Base-by-base conservation (phyloP, 345 rosid species). In the Alliaria petiolata region DNA sequence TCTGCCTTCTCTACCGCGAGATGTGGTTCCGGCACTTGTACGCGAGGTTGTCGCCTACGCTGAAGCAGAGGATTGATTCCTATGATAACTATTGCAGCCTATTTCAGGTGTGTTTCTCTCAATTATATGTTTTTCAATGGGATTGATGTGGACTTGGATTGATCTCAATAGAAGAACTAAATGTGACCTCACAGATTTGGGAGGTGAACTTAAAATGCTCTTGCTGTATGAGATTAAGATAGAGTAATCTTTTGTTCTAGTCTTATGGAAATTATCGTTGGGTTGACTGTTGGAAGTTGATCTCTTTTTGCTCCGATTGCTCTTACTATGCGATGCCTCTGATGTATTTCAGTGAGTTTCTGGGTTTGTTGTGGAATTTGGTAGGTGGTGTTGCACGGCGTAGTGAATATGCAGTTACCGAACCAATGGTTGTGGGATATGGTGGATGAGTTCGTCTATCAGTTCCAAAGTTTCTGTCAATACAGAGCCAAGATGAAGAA, bases 371-470 rank as follows among this genome's bases (percentile, higher is more conserved):
- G 42, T n/a, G n/a, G n/a, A n/a, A n/a, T n/a, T n/a, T n/a, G n/a
- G n/a, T 65, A 88, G 95, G 99, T 95, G 43, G 96, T 92, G 69
- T 75, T 95, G 93, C 97, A 87, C 40, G 97, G 96, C 8, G 93
- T 87, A 47, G 97, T 95, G 78, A 95, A 87, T 76, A 95, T 91
- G 98, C 98, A 95, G 59, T 53, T 95, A 69, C 99, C 99, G 1
- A 95, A 91, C 60, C 99, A 95, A 82, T 95, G 99, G 98, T 61
- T 95, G 81, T 95, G 99, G 99, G 98, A 95, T 71, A 89, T 95
- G 99, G 98, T 95, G 74, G 98, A 95, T 83, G 99, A 95, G 86
- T 95, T 91, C 84, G 93, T 95, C 4, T 95, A 95, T 74, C 99
- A 95, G 77, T 95, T 95, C 62, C 99, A 91, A 84, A 89, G 96